Evolutionary conservation across 2,329 filamentous ascomycete genomes (phyloP).

Genomic region (Chaetomiaceae sp.): DNA sequence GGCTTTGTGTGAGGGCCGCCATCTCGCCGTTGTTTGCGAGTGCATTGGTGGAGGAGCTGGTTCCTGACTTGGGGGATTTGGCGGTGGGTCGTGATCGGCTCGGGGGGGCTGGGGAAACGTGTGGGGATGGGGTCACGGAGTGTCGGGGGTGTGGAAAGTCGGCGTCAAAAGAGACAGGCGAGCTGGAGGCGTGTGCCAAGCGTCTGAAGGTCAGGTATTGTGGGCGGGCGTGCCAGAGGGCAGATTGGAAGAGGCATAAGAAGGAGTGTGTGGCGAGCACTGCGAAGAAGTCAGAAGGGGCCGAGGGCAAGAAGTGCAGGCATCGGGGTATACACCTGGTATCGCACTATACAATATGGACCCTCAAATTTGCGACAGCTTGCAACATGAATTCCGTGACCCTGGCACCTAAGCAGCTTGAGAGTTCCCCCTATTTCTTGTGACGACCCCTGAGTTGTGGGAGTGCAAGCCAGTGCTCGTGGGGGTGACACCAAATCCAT

Average conservation of each 20-base stretch:
- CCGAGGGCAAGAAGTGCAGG: too few relatives aligned
- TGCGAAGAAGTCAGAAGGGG: neutral
- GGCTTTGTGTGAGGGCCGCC: conserved; percentile 4
- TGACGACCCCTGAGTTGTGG: too few relatives aligned
- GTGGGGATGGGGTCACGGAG: neutral
- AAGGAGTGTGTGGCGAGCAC: neutral
- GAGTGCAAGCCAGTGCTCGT: too few relatives aligned
- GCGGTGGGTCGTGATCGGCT: neutral
- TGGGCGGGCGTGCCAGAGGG: conserved; percentile 5
- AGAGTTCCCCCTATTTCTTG: too few relatives aligned
- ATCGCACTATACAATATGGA: too few relatives aligned
- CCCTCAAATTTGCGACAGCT: too few relatives aligned
- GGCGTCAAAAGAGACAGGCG: conserved; percentile 13
- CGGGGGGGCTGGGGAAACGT: neutral
- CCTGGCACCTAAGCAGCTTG: too few relatives aligned
- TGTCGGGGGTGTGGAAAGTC: conserved; percentile 4
- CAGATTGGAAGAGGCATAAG: conserved; percentile 9
- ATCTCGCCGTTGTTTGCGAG: conserved; percentile 10
- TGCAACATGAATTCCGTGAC: too few relatives aligned
- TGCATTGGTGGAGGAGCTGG: neutral
- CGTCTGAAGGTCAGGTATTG: conserved; percentile 6
- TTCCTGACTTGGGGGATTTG: neutral
- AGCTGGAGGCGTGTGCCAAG: neutral
- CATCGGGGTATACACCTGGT: too few relatives aligned
- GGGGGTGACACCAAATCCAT: too few relatives aligned